Percentiles rank a stretch among this genome's conserved stretches.
phyloP scores from a whole-genome alignment of 768 basidiomycete species.

The Scleroderma bovista region DNA sequence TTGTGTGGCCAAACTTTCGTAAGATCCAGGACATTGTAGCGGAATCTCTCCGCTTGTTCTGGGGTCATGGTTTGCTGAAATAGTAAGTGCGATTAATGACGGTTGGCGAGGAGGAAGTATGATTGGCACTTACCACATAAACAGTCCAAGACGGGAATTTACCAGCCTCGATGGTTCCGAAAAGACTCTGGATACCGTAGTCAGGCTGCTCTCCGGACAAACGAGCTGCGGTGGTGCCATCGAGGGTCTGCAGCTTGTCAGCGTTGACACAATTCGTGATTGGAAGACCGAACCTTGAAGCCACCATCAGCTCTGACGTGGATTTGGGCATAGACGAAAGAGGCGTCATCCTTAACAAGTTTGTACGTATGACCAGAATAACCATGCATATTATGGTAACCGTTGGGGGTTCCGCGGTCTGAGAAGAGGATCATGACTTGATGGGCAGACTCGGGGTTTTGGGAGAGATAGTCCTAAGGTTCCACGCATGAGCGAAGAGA shows the following conservation, averaged over 20 bases:
- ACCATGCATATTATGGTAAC: slow-evolving; percentile 83
- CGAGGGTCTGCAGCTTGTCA: slow-evolving; percentile 51
- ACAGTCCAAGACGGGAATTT: slow-evolving; percentile 86
- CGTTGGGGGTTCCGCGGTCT: slow-evolving; percentile 93
- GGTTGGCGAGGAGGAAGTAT: not conserved
- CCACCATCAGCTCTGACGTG: slow-evolving; percentile 77
- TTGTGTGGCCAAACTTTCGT: slow-evolving; percentile 91
- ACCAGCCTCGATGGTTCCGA: slow-evolving; percentile 76
- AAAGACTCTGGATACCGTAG: slow-evolving; percentile 74
- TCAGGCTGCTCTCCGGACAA: slow-evolving; percentile 77
- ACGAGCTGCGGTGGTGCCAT: slow-evolving; percentile 55
- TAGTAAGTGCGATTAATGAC: slow-evolving; percentile 8
- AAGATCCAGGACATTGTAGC: slow-evolving; percentile 85
- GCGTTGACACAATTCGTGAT: not conserved
- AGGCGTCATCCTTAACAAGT: slow-evolving; percentile 78
- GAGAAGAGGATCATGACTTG: slow-evolving; percentile 88
- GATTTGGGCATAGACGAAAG: slow-evolving; percentile 82
- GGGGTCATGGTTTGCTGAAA: slow-evolving; percentile 86
- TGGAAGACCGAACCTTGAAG: slow-evolving; percentile 52
- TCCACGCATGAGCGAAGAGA: not conserved
- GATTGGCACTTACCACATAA: slow-evolving; percentile 54
- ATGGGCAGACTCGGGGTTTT: slow-evolving; percentile 87
- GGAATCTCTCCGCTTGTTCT: slow-evolving; percentile 85
- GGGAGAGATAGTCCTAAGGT: slow-evolving; percentile 76
- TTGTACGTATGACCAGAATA: slow-evolving; percentile 94